phyloP scores from a whole-genome alignment of 192 early-diverging fungal species.

The Coemansia erecta region DNA sequence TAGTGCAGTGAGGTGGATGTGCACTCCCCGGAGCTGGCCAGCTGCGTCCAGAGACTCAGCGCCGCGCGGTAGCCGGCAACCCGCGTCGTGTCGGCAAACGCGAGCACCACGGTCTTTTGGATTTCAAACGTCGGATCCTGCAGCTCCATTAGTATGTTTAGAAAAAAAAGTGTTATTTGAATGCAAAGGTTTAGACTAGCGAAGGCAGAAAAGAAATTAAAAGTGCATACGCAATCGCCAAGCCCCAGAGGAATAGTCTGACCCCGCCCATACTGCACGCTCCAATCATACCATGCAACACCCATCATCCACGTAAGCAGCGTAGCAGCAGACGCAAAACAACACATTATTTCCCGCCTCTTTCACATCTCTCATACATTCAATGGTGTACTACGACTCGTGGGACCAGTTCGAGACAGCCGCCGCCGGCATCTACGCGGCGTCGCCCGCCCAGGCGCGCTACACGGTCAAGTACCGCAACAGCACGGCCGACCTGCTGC shows the following conservation, averaged over 20 bases:
- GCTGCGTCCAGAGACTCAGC: constrained; percentile 21
- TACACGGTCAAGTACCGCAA: constrained; percentile 52
- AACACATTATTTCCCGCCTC: too few species aligned
- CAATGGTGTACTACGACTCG: constrained; percentile 38
- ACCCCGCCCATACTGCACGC: too few species aligned
- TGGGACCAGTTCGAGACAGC: constrained; percentile 43
- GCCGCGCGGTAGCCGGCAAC: constrained; percentile 45
- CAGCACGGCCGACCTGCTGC: constrained; percentile 32
- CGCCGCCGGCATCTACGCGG: constrained; percentile 28
- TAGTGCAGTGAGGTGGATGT: too few species aligned
- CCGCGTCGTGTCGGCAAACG: constrained; percentile 44
- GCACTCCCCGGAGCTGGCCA: too few species aligned
- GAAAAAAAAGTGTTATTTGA: not conserved
- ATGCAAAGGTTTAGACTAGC: too few species aligned
- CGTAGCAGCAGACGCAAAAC: too few species aligned
- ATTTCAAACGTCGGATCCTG: constrained; percentile 24
- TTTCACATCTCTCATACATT: too few species aligned
- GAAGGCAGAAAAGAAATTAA: too few species aligned
- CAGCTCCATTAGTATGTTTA: constrained; percentile 28
- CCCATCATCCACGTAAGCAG: too few species aligned
- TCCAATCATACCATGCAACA: too few species aligned
- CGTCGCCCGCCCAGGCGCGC: constrained; percentile 28
- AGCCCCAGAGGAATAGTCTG: too few species aligned
- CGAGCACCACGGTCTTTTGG: constrained; percentile 31
- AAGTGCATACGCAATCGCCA: too few species aligned